A percentile compares a stretch with the other conserved stretches of the same genome.
Evolutionary conservation across 345 rosid genomes (phyloP).

Genomic region (Aethionema arabicum): DNA sequence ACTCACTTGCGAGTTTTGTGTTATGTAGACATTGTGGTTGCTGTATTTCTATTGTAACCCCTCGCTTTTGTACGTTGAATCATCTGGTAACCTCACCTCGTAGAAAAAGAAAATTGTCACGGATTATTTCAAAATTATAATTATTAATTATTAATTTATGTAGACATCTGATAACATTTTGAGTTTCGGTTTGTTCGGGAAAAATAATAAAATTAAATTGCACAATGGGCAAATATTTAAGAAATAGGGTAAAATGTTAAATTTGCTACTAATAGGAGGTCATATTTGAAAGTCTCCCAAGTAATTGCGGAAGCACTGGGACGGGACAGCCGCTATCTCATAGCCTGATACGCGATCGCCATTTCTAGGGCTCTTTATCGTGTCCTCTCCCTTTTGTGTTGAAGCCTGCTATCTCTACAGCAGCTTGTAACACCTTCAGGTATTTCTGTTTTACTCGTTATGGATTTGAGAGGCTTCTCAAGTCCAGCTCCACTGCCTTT

Average conservation of each 20-base stretch:
- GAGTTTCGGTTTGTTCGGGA: too few species aligned
- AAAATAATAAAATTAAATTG: too few species aligned
- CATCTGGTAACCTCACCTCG: conserved; percentile 24
- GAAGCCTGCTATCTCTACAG: conserved; percentile 14
- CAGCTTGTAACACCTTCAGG: conserved; percentile 15
- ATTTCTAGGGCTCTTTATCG: conserved; percentile 26
- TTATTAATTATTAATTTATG: too few species aligned
- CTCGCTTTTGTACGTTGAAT: conserved; percentile 26
- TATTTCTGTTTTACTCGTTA: not conserved
- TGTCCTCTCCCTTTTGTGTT: conserved; percentile 12
- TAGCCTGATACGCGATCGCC: conserved; percentile 24
- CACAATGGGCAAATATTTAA: not conserved
- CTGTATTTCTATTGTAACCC: conserved; percentile 1
- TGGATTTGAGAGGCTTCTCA: not conserved
- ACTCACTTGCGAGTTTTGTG: conserved; percentile 9
- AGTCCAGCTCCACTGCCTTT: conserved; percentile 1
- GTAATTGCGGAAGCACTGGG: conserved; percentile 7
- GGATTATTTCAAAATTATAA: not conserved
- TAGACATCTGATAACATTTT: too few species aligned
- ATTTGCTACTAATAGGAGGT: conserved; percentile 8
- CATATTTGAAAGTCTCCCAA: conserved; percentile 21
- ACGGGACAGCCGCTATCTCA: not conserved
- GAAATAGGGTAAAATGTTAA: not conserved
- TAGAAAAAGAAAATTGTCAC: conserved; percentile 7
- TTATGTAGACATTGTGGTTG: conserved; percentile 20